Evolutionary conservation across 148 eudicot species (phyloP), one percentile per base, ranked within the genome.

Genomic region (Simmondsia chinensis): DNA sequence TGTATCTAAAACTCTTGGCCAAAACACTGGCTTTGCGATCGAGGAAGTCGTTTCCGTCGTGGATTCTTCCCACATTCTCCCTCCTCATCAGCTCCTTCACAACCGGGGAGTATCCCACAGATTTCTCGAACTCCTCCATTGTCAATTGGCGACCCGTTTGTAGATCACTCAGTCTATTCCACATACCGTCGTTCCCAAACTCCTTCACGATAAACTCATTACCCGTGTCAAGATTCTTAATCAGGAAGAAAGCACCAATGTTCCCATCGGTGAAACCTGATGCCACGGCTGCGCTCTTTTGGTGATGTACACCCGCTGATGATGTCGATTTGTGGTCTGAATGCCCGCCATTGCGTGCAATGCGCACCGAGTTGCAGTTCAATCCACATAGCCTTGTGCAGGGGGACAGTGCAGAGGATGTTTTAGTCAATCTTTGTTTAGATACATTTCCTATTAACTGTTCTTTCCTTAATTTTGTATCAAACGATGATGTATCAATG

Each of bases 151-250:
- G 72, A 21, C 99, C 99, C 0, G 99, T 91, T 20, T 86, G 86
- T 3, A 91, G 63, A 40, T 91, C 95, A 17, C 82, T 82, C 15
- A 91, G 59, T 56, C 80, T 54, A 21, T 85, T 85, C 97, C 95
- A 89, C 84, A 81, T 75, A 36, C 97, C 97, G 5, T 89, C 66
- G 24, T 91, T 73, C 1, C 76, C 77, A 33, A 49, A 79, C 41
- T 91, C 99, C 57, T 85, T 91, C 0, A 91, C 99, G 0, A 91
- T 60, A 29, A 91, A 91, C 60, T 91, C 99, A 28, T 82, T 85
- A 20, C 99, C 99, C 0, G 88, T 82, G 43, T 91, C 99, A 50
- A 91, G 40, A 68, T 91, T 82, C 66, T 85, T 91, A 37, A 91
- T 91, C 66, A 91, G 18, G 52, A 82, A 82, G 42, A 85, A 79